Evolutionary conservation across 768 basidiomycete genomes (phyloP).

Genomic region (Leccinum broughii): DNA sequence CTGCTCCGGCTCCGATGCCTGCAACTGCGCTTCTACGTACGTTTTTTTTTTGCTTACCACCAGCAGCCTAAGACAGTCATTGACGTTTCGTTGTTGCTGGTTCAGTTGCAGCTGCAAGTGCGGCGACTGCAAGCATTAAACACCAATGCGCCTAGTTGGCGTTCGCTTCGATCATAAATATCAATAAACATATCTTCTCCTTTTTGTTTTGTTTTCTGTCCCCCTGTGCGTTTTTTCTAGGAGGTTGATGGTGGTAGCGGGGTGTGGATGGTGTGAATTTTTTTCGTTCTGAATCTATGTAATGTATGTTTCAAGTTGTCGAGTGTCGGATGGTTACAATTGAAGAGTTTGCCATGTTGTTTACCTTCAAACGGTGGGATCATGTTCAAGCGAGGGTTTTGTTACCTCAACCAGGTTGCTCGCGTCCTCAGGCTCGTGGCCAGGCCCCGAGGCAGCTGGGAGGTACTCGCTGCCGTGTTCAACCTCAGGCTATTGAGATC

Average conservation of each 20-base stretch:
- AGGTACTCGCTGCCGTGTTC: too few species aligned
- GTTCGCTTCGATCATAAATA: not conserved
- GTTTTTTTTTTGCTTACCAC: not conserved
- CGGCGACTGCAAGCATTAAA: slow-evolving; percentile 23
- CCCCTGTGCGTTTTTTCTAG: too few species aligned
- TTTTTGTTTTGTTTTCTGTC: not conserved
- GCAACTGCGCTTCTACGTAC: slow-evolving; percentile 18
- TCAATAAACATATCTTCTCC: not conserved
- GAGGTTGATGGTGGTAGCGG: too few species aligned
- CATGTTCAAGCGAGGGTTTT: too few species aligned
- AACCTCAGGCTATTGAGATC: too few species aligned
- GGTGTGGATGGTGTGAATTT: too few species aligned
- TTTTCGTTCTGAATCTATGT: too few species aligned
- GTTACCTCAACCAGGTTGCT: too few species aligned
- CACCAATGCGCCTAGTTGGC: not conserved
- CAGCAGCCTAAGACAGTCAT: too few species aligned
- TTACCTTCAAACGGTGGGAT: too few species aligned
- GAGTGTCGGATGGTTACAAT: not conserved
- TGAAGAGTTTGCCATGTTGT: not conserved
- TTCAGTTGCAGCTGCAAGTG: slow-evolving; percentile 23
- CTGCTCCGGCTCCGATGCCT: slow-evolving; percentile 10
- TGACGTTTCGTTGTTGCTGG: not conserved
- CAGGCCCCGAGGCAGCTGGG: too few species aligned
- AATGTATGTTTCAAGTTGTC: not conserved
- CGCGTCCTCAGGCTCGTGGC: too few species aligned